Evolutionary conservation across 2,329 filamentous ascomycete genomes (phyloP), one percentile per base, ranked within the genome.

Genomic region (Apiospora saccharicola): DNA sequence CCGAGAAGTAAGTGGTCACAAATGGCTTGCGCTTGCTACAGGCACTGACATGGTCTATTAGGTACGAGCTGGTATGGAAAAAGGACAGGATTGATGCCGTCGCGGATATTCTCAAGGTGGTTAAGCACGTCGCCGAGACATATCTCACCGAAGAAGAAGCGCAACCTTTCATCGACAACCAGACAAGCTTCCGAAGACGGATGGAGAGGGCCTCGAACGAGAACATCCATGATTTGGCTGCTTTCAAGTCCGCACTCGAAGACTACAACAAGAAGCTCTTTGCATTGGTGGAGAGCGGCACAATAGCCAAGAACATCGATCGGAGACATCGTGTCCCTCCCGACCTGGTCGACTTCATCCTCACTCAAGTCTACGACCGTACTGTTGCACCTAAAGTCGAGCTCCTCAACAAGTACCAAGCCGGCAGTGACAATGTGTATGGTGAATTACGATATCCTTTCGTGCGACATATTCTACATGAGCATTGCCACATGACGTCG

Each of bases 401-500:
- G 75, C 90, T 92, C 13, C 89, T 98, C 16, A 90, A 91, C 72
- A 92, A 93, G 77, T 98, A 98, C 81, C 90, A 96, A 79, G 94
- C 95, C 79, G 96, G 95, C 77, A 94, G 93, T 75, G 94, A 97
- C 82, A 96, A 97, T 77, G 94, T 97, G 51, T 99, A 99, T 80
- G 96, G 96, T 79, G 96, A 99, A 82, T 89, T 99, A 37, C 87
- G 96, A 43, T 93, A 95, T 26, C 91, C 92, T 1, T 97, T 99
- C 79, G 90, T 96, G 75, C 93, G 92, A 74, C 90, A 92, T 72
- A 94, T 98, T 73, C 91, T 99, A 76, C 89, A 91, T 22, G 87
- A 91, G 76, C 90, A 94, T 80, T 93, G 93, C 3, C 87, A 90
- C 64, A 90, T 98, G 81, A 95, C 90, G 73, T 96, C 94, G 0